These are phyloP conservation scores for Penicillium nucicola DNA, from an alignment of 495 filamentous ascomycete genomes.

Conservation along the genomic window DNA sequence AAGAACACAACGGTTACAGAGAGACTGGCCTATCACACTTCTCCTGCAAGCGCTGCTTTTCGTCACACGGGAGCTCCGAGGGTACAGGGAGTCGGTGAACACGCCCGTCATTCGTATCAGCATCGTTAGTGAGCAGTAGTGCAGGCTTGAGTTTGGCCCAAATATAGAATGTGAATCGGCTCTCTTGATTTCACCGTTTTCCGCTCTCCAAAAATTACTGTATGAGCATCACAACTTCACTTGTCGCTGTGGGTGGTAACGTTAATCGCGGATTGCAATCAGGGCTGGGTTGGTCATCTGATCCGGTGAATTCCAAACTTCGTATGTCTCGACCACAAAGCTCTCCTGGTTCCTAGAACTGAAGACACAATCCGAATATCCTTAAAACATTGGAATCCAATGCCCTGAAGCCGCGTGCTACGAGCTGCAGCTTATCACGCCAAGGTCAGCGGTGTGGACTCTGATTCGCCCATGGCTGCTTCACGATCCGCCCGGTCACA, in stretches of 20 bases:
- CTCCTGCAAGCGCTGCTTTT: constrained; percentile 36
- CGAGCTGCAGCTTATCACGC: constrained; percentile 29
- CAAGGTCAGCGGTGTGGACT: constrained; percentile 8
- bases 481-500: constrained; percentile 25
- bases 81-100: constrained; percentile 7
- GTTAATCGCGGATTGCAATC: constrained; percentile 2
- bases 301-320: constrained; percentile 11
- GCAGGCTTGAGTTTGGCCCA: constrained; percentile 9
- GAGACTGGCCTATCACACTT: constrained; percentile 21
- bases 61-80: constrained; percentile 20
- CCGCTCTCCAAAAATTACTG: background rate
- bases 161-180: constrained; percentile 15
- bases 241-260: constrained; percentile 2
- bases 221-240: background rate
- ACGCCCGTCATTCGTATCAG: constrained; percentile 2
- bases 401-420: constrained; percentile 15
- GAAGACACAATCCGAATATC: constrained; percentile 12
- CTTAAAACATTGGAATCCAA: constrained; percentile 7
- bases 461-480: constrained; percentile 20
- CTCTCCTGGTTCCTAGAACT: background rate
- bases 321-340: constrained; percentile 6
- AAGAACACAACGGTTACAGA: constrained; percentile 7
- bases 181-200: background rate
- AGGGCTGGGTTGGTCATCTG: constrained; percentile 17
- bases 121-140: background rate